Base-by-base conservation (phyloP, 768 basidiomycete species). In the Multifurca ochricompacta region DNA sequence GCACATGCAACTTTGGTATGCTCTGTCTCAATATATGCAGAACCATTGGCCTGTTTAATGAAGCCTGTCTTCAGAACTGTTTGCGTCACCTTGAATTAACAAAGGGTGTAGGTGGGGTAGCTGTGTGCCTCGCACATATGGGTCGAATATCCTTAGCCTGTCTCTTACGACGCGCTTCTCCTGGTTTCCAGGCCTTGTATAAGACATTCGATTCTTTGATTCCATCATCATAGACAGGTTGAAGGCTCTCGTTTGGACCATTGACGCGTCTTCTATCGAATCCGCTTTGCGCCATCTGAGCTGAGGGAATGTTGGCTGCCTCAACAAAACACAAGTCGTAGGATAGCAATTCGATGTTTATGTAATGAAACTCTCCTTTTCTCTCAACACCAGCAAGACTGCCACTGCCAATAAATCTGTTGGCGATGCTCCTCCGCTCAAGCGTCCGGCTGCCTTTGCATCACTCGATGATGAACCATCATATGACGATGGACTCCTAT, bases 1-100 rank as follows among this genome's bases (percentile, higher is more conserved):
- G 96, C 92, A 67, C 92, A 96, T 4, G 92, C 93, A 59, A 99
- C 82, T 72, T 99, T 99, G 0, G 90, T 89, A 51, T 78, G 78
- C 53, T 88, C 87, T 1, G 86, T 87, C 71, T 99, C 96, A 62
- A 99, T 88, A 66, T 98, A 99, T 10, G 92, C 93, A 16, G 93
- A 96, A 1, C 96, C 96, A 65, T 92, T 94, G 1, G 96, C 95
- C 70, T 96, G 92, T 58, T 73, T 86, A 50, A 96, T 91, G 13
- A 98, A 72, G 8, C 93, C 92, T 27, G 91, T 82, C 66, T 93
- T 85, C 44, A 99, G 71, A 69, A 90, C 94, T 99, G 59, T 51
- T 56, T 48, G 56, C 44, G 27, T 48, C 48, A 44, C 43, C 39
- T 53, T 43, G 40, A 46, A 31, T 51, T n/a, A 34, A 45, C 30